Conservation (phyloP, 148 eudicot genomes). For the Arbutus unedo region DNA sequence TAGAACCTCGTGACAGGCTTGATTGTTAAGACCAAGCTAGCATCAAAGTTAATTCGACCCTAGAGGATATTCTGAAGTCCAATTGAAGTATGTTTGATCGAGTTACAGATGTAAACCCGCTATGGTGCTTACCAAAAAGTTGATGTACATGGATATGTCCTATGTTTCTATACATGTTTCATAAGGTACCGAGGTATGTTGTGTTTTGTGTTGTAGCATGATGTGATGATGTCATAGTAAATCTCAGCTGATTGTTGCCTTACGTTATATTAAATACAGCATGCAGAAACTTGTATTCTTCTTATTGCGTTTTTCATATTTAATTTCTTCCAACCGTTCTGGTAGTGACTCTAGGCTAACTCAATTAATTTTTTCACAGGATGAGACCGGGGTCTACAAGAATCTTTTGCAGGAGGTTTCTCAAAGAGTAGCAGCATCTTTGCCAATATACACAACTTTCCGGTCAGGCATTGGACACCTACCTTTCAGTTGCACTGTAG, state of each 20-base stretch:
- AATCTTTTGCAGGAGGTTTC: conserved; percentile 65
- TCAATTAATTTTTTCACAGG: conserved; percentile 27
- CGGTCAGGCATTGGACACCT: conserved; percentile 46
- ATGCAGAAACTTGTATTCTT: background rate
- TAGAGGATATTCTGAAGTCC: background rate
- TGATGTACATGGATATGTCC: background rate
- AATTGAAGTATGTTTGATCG: background rate
- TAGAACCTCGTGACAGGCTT: background rate
- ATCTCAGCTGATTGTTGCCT: background rate
- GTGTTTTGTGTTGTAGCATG: background rate
- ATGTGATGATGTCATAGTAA: background rate
- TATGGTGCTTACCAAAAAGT: background rate
- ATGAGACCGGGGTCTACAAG: conserved; percentile 61
- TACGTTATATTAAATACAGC: background rate
- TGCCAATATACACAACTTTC: conserved; percentile 46
- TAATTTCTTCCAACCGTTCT: background rate
- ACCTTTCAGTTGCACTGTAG: conserved; percentile 56
- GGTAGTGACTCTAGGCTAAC: background rate
- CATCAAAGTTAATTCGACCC: background rate
- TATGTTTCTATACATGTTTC: background rate
- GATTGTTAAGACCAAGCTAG: background rate
- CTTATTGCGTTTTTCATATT: background rate
- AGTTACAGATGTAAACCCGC: background rate
- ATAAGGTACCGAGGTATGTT: background rate
- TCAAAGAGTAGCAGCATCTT: conserved; percentile 55